These are phyloP conservation scores for Paramecium sonneborni DNA, from an alignment of 73 alveolate genomes.

Conservation along the genomic window DNA sequence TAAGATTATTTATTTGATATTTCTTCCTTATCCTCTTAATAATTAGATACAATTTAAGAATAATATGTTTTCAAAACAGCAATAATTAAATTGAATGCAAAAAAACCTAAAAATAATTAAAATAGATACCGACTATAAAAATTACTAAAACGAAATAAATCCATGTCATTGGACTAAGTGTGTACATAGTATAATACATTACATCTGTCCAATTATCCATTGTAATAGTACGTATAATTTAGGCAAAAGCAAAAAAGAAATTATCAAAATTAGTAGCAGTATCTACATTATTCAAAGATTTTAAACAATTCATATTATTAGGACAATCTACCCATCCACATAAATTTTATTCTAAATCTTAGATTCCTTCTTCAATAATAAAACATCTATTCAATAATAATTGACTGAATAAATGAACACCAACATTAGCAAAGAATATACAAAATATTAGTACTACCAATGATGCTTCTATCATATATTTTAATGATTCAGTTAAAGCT, in stretches of 20 bases:
- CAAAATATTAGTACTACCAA: constrained; percentile 6
- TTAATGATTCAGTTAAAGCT: constrained; percentile 10
- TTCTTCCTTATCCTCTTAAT: not conserved
- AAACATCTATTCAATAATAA: constrained; percentile 22
- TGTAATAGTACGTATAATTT: constrained; percentile 10
- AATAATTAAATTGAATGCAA: constrained; percentile 45
- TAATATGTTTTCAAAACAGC: constrained; percentile 52
- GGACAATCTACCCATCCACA: constrained; percentile 57
- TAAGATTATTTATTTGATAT: not conserved
- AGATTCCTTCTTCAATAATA: not conserved
- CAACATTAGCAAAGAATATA: constrained; percentile 53
- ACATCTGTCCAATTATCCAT: constrained; percentile 59
- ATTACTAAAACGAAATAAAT: constrained; percentile 8
- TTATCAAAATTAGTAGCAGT: not conserved
- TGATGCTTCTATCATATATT: constrained; percentile 35
- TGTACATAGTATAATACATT: constrained; percentile 49
- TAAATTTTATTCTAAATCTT: not conserved
- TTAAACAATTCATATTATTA: not conserved
- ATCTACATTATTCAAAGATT: not conserved
- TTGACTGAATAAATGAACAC: constrained; percentile 19
- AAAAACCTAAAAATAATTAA: not conserved
- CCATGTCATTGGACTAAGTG: constrained; percentile 45
- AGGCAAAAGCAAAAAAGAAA: constrained; percentile 36
- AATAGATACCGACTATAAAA: not conserved
- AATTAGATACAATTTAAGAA: constrained; percentile 15